Percentiles rank a stretch among this genome's conserved stretches.
Conservation (phyloP, 2,329 filamentous ascomycete genomes). For the Onygenales sp. region DNA sequence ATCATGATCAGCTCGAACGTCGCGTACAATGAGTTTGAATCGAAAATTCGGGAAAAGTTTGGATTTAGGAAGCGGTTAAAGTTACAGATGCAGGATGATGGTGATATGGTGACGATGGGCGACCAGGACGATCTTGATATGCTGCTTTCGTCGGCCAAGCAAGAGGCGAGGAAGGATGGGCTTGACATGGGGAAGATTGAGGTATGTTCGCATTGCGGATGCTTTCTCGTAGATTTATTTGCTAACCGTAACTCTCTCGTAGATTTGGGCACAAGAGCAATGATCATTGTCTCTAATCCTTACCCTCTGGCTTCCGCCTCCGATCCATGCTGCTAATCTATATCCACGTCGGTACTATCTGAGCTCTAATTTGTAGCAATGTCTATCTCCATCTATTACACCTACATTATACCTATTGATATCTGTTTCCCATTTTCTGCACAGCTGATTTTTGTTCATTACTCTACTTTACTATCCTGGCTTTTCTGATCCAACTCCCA, state of each 20-base stretch:
- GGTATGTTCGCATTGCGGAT: constrained; percentile 47
- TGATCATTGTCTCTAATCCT: background rate
- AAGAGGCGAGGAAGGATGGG: constrained; percentile 60
- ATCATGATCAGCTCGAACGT: constrained; percentile 70
- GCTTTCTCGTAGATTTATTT: background rate
- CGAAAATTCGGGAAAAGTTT: constrained; percentile 80
- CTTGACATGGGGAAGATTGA: constrained; percentile 89
- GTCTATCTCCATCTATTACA: no score
- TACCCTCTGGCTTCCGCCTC: background rate
- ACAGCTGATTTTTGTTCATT: background rate
- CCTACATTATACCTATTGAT: no score
- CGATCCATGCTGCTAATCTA: background rate
- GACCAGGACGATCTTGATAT: constrained; percentile 95
- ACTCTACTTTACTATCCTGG: background rate
- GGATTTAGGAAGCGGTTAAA: constrained; percentile 52
- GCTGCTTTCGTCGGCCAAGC: constrained; percentile 62
- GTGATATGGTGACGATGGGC: constrained; percentile 93
- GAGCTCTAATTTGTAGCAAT: no score
- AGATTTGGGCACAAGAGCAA: constrained; percentile 16
- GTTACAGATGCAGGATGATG: constrained; percentile 86
- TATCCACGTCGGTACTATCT: background rate
- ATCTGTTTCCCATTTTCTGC: background rate
- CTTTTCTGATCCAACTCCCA: background rate
- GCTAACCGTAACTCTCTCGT: background rate
- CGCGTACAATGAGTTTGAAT: constrained; percentile 67